phyloP scores from a whole-genome alignment of 2,329 filamentous ascomycete genomes.

The Corinectria fuckeliana region DNA sequence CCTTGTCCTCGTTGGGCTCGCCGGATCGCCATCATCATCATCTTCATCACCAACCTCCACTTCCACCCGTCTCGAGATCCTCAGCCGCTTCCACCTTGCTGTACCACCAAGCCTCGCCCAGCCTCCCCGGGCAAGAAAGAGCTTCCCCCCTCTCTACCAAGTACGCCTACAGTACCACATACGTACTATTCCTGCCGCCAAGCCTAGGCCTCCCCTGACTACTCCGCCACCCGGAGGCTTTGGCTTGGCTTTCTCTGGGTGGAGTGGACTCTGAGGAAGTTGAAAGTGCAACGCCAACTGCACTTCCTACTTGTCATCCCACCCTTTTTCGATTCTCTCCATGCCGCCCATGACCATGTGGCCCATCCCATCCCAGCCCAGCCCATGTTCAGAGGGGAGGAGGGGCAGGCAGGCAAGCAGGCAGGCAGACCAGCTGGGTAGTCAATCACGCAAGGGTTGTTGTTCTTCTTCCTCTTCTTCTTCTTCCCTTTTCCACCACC shows the following conservation, averaged over 20 bases:
- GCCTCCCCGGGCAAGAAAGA: conserved; percentile 8
- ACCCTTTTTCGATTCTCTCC: too few relatives aligned
- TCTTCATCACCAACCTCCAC: background rate
- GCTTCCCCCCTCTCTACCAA: too few relatives aligned
- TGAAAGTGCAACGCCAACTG: too few relatives aligned
- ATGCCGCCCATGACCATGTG: too few relatives aligned
- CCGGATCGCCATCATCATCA: background rate
- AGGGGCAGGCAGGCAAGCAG: background rate
- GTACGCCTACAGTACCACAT: too few relatives aligned
- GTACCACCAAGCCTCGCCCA: conserved; percentile 19
- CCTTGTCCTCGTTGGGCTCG: background rate
- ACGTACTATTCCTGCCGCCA: conserved; percentile 12
- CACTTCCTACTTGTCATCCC: too few relatives aligned
- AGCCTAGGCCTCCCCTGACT: conserved; percentile 15
- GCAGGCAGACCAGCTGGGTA: too few relatives aligned
- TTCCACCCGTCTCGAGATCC: too few relatives aligned
- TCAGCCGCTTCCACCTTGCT: background rate
- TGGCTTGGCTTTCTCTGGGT: conserved; percentile 4
- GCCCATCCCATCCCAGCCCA: too few relatives aligned
- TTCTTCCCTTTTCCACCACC: background rate
- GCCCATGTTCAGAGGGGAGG: too few relatives aligned
- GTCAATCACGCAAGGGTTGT: conserved; percentile 23
- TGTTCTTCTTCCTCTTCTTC: background rate
- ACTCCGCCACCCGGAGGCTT: conserved; percentile 9
- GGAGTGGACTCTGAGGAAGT: too few relatives aligned